These are phyloP conservation scores for Diutina mesorugosa DNA, from an alignment of 1,139 yeast species.

Conservation along the genomic window DNA sequence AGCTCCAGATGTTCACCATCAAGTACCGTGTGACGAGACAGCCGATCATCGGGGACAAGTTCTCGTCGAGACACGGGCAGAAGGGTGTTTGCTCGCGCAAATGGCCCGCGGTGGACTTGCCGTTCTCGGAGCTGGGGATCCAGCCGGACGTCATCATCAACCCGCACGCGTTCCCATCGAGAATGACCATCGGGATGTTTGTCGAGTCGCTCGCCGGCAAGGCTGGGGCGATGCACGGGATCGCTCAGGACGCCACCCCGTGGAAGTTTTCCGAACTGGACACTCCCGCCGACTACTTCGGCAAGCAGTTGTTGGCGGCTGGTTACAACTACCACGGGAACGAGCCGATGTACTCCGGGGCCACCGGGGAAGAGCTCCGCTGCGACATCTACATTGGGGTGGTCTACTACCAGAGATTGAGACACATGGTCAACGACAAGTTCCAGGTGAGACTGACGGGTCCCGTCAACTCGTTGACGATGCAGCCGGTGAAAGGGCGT, in stretches of 20 bases:
- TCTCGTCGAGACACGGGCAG: conserved; percentile 97
- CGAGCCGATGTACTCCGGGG: conserved; percentile 98
- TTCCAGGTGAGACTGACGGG: conserved; percentile 99
- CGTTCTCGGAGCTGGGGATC: conserved; percentile 89
- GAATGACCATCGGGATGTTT: conserved; percentile 99
- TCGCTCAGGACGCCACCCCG: conserved; percentile 95
- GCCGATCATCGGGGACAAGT: conserved; percentile 95
- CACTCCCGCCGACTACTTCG: conserved; percentile 96
- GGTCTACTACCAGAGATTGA: conserved; percentile 93
- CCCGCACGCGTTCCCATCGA: conserved; percentile 99
- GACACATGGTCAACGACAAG: conserved; percentile 99
- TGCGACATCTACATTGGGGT: conserved; percentile 94
- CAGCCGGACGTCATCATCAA: conserved; percentile 96
- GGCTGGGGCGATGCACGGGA: conserved; percentile 96
- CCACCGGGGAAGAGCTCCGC: conserved; percentile 93
- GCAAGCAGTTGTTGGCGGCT: conserved; percentile 75
- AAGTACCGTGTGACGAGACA: conserved; percentile 86
- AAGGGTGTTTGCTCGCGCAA: conserved; percentile 98
- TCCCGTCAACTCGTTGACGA: conserved; percentile 89
- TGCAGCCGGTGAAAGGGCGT: conserved; percentile 99
- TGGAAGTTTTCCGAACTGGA: conserved; percentile 87
- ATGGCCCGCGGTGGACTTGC: conserved; percentile 97
- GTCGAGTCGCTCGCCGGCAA: conserved; percentile 96
- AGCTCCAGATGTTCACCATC: conserved; percentile 75
- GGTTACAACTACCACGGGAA: conserved; percentile 98